Conservation (phyloP, 371 early-diverging fungal genomes). For the Mucor saturninus region DNA sequence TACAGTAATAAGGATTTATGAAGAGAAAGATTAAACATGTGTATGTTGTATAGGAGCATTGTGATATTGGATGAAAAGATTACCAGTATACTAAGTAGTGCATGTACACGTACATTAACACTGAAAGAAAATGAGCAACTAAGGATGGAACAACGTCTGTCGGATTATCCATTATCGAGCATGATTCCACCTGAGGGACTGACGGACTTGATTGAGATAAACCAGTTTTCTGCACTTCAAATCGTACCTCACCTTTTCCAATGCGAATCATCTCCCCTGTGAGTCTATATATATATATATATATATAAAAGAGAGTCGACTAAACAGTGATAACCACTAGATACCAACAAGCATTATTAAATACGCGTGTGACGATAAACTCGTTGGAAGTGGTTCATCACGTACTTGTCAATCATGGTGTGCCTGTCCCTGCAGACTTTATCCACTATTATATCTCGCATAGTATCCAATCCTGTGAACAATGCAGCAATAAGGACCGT, state of each 20-base stretch:
- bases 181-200: constrained; percentile 29
- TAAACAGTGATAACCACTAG: background rate
- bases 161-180: constrained; percentile 10
- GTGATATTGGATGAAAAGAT: constrained; percentile 15
- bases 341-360: constrained; percentile 40
- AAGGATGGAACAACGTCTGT: constrained; percentile 17
- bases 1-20: background rate
- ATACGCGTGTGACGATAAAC: constrained; percentile 31
- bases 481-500: constrained; percentile 56
- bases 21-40: background rate
- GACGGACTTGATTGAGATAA: constrained; percentile 37
- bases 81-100: constrained; percentile 20
- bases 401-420: constrained; percentile 40
- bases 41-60: constrained; percentile 13
- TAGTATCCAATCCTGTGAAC: constrained; percentile 69
- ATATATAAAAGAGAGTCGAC: background rate
- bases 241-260: constrained; percentile 31
- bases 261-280: background rate
- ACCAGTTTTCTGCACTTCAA: constrained; percentile 43
- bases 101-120: constrained; percentile 36
- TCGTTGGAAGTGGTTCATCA: constrained; percentile 74
- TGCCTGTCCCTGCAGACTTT: constrained; percentile 54
- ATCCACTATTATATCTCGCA: constrained; percentile 69
- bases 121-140: constrained; percentile 45
- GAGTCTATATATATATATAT: background rate